phyloP scores from a whole-genome alignment of 2,329 filamentous ascomycete genomes.

The Fonsecaea multimorphosa region DNA sequence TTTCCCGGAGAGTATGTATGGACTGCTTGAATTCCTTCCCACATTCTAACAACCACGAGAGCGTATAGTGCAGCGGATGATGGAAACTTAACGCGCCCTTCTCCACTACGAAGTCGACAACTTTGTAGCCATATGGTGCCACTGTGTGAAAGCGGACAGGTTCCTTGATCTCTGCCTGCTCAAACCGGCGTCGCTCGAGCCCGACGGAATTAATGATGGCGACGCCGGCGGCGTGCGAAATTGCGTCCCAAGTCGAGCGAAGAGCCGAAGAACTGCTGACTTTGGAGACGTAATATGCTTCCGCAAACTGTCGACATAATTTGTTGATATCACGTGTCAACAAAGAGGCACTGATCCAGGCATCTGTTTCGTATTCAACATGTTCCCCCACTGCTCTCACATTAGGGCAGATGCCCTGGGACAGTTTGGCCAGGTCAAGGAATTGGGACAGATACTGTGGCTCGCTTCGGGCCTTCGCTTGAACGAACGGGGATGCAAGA shows the following conservation, averaged over 20 bases:
- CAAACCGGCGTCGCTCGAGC: slow-evolving; percentile 83
- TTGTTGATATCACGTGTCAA: slow-evolving; percentile 95
- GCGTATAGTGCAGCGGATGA: slow-evolving; percentile 91
- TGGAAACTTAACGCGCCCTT: slow-evolving; percentile 95
- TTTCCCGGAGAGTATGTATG: slow-evolving; percentile 69
- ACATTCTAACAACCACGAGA: slow-evolving; percentile 94
- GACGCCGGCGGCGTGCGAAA: slow-evolving; percentile 71
- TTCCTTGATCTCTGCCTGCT: slow-evolving; percentile 84
- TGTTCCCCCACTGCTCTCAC: slow-evolving; percentile 90
- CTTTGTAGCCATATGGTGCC: slow-evolving; percentile 51
- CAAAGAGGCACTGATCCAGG: slow-evolving; percentile 94
- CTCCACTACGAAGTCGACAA: slow-evolving; percentile 88
- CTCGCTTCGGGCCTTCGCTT: slow-evolving; percentile 80
- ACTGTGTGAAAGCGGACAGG: slow-evolving; percentile 82
- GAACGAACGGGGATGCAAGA: slow-evolving; percentile 85
- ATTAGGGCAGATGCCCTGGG: slow-evolving; percentile 97
- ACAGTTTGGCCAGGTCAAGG: slow-evolving; percentile 90
- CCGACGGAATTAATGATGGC: slow-evolving; percentile 90
- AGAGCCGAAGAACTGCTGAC: slow-evolving; percentile 24
- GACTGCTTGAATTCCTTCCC: slow-evolving; percentile 60
- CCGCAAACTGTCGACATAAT: slow-evolving; percentile 84
- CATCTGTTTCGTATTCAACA: slow-evolving; percentile 96
- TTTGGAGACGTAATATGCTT: slow-evolving; percentile 67
- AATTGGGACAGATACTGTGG: slow-evolving; percentile 91
- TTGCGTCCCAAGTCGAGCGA: slow-evolving; percentile 63